Base-by-base conservation (phyloP, 2,329 filamentous ascomycete genomes). In the Lasiodiplodia gonubiensis region DNA sequence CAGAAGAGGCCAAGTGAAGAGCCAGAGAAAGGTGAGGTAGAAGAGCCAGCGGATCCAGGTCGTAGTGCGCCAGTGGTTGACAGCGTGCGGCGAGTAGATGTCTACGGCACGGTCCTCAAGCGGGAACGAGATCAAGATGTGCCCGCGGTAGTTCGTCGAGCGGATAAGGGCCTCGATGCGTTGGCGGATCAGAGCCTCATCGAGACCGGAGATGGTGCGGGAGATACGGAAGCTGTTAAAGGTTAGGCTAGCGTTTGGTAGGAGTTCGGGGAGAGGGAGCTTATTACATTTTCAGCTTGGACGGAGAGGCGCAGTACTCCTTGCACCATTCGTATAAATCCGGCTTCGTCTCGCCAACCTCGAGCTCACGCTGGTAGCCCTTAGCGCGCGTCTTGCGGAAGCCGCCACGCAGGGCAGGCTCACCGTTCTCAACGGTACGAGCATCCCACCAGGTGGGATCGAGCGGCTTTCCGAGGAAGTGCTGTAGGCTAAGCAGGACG, bases 1-100 rank as follows among this genome's bases (percentile, higher is more conserved):
- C 14, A 93, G 82, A 67, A 86, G 85, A 0, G 91, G 91, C 91
- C 91, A 93, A 3, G 86, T 81, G 71, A 93, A 82, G 67, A 93
- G 73, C 84, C 90, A 90, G 14, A 91, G 77, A 68, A 92, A 87
- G 0, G 88, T 88, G 6, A 91, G 75, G 74, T 86, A 88, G 79
- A 89, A 92, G 11, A 92, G 53, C 82, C 86, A 86, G 51, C 85
- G 80, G 53, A 92, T 81, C 88, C 88, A 92, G 7, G 75, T 76
- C 0, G 84, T 89, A 54, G 88, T 80, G 0, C 91, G 87, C 86
- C 89, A 91, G 35, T 82, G 78, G 74, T 92, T 93, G 68, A 88
- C 80, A 61, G 80, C 82, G 71, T 86, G 86, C 4, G 85, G 82
- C 64, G 87, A 91, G 79, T 90, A 91, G 0, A 92, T 83, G 63